Evolutionary conservation across 2,329 filamentous ascomycete species (phyloP).

Genomic region (Cytospora leucostoma): DNA sequence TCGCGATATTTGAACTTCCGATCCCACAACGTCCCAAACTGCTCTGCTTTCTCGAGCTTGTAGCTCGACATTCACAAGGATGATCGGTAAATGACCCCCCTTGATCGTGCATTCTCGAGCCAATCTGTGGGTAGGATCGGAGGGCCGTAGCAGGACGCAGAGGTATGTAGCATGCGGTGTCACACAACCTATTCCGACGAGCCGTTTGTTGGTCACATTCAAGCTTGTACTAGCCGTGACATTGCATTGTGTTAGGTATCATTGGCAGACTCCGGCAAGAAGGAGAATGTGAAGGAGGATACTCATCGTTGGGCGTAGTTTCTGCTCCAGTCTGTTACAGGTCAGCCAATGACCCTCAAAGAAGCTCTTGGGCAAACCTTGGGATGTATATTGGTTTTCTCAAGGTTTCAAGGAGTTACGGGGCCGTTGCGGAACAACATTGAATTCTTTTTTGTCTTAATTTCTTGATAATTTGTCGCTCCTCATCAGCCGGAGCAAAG

Average conservation of each 20-base stretch:
- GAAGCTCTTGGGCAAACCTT: no score
- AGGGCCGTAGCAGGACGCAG: no score
- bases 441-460: no score
- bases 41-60: background rate
- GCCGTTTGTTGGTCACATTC: background rate
- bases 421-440: no score
- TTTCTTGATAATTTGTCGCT: no score
- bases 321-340: background rate
- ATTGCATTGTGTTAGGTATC: background rate
- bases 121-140: background rate
- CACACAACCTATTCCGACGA: background rate
- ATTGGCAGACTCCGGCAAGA: background rate
- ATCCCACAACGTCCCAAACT: background rate
- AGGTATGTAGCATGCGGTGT: background rate
- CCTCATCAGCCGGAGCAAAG: background rate
- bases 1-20: background rate
- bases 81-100: background rate
- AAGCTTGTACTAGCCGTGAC: background rate
- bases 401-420: no score
- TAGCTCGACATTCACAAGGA: background rate
- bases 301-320: background rate
- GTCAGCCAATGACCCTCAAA: background rate
- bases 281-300: background rate
- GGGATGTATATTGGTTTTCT: no score
- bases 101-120: background rate